These are phyloP conservation scores for Fistulifera pelliculosa DNA, from an alignment of 108 stramenopile species.

Conservation along the genomic window DNA sequence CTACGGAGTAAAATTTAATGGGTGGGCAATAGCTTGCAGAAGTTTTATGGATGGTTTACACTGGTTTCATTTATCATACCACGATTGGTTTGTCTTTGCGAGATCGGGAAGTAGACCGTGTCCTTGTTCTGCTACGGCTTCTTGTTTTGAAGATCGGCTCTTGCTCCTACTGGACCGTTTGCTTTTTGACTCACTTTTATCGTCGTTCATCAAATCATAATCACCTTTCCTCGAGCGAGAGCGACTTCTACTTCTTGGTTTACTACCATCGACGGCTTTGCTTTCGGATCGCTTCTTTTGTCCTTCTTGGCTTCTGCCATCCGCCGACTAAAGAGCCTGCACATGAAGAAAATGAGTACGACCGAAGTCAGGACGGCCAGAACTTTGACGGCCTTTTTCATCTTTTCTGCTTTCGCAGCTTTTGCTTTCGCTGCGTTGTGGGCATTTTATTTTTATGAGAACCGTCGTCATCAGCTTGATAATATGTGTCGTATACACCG, in stretches of 20 bases:
- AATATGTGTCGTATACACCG: slow-evolving; percentile 59
- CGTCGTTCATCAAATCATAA: slow-evolving; percentile 64
- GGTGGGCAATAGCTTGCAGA: too few species aligned
- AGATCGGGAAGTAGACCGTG: background rate
- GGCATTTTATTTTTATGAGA: background rate
- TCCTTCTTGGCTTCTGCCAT: slow-evolving; percentile 7
- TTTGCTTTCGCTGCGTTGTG: background rate
- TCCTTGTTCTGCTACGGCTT: background rate
- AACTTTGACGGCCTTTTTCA: slow-evolving; percentile 17
- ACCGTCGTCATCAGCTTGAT: slow-evolving; percentile 31
- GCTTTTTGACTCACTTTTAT: slow-evolving; percentile 22
- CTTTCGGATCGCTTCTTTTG: slow-evolving; percentile 20
- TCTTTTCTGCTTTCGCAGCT: background rate
- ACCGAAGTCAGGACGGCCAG: slow-evolving; percentile 33
- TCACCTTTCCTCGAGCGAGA: slow-evolving; percentile 26
- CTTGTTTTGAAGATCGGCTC: background rate
- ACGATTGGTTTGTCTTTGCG: background rate
- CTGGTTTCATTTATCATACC: too few species aligned
- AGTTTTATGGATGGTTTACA: too few species aligned
- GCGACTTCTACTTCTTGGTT: slow-evolving; percentile 34
- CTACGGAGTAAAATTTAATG: too few species aligned
- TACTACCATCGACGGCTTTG: slow-evolving; percentile 17
- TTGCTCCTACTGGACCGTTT: slow-evolving; percentile 26
- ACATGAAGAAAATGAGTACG: slow-evolving; percentile 35
- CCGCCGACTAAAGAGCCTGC: slow-evolving; percentile 37